Conservation (phyloP, 2,329 filamentous ascomycete genomes). For the Capronia coronata region DNA sequence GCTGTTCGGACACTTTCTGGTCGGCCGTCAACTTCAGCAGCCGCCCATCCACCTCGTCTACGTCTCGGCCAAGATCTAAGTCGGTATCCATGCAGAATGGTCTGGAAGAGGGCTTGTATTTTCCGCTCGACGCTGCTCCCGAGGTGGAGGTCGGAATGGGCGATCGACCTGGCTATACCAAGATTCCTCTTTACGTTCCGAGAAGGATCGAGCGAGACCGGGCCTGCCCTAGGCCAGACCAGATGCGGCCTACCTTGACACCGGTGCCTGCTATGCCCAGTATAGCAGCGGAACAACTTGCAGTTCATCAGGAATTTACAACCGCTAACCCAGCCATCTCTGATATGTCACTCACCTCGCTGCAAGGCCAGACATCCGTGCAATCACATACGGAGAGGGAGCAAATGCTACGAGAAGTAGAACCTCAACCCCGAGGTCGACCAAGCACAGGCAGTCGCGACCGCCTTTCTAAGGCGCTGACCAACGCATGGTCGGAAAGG, state of each 20-base stretch:
- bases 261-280: neutral
- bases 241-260: neutral
- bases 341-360: constrained; percentile 14
- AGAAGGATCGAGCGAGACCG: constrained; percentile 9
- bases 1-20: constrained; percentile 6
- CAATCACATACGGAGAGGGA: constrained; percentile 16
- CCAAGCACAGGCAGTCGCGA: constrained; percentile 4
- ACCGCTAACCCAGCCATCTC: constrained; percentile 9
- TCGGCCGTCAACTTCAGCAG: neutral
- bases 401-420: constrained; percentile 4
- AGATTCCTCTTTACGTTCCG: constrained; percentile 17
- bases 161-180: constrained; percentile 13
- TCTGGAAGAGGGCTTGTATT: neutral
- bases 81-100: neutral
- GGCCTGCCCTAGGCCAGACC: neutral
- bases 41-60: constrained; percentile 10
- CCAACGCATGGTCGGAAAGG: constrained; percentile 3
- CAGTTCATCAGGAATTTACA: neutral
- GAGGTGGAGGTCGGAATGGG: constrained; percentile 12
- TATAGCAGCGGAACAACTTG: neutral
- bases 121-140: neutral
- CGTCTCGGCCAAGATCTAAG: constrained; percentile 9
- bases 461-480: constrained; percentile 3
- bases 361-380: constrained; percentile 11
- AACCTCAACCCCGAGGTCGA: neutral